A percentile compares a stretch with the other conserved stretches of the same genome.
phyloP scores from a whole-genome alignment of 73 alveolate genomes.

The Paramecium sonneborni region DNA sequence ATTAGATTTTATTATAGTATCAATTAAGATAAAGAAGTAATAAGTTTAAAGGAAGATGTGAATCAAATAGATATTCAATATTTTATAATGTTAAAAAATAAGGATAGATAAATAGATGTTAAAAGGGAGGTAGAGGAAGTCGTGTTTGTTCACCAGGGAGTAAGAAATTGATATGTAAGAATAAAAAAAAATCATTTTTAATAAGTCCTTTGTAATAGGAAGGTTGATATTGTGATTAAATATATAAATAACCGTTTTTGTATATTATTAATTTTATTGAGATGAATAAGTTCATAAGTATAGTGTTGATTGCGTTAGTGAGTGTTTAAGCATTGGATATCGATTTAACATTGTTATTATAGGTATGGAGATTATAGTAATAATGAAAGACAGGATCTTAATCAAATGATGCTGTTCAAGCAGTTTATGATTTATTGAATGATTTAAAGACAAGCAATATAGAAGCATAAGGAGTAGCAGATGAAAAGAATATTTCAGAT shows the following conservation, averaged over 20 bases:
- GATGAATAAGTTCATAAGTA: constrained; percentile 35
- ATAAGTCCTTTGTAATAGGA: background rate
- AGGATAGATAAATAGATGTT: background rate
- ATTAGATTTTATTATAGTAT: background rate
- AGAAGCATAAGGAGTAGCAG: constrained; percentile 43
- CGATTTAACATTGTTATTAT: background rate
- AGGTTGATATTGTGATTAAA: background rate
- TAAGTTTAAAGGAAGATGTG: background rate
- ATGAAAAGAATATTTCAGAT: constrained; percentile 34
- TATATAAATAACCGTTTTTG: background rate
- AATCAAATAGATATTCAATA: background rate
- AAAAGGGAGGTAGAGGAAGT: background rate
- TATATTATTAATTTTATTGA: constrained; percentile 1
- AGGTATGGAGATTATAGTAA: background rate
- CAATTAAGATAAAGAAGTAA: background rate
- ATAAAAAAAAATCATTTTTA: background rate
- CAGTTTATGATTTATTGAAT: constrained; percentile 49
- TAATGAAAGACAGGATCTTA: constrained; percentile 8
- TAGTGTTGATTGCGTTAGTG: background rate
- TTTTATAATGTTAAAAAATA: background rate
- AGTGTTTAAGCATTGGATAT: constrained; percentile 16
- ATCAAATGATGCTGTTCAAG: constrained; percentile 51
- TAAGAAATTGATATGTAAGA: background rate
- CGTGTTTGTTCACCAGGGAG: background rate
- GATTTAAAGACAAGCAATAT: constrained; percentile 53